These are phyloP conservation scores for Poronia punctata DNA, from an alignment of 495 filamentous ascomycete species.

Conservation along the genomic window DNA sequence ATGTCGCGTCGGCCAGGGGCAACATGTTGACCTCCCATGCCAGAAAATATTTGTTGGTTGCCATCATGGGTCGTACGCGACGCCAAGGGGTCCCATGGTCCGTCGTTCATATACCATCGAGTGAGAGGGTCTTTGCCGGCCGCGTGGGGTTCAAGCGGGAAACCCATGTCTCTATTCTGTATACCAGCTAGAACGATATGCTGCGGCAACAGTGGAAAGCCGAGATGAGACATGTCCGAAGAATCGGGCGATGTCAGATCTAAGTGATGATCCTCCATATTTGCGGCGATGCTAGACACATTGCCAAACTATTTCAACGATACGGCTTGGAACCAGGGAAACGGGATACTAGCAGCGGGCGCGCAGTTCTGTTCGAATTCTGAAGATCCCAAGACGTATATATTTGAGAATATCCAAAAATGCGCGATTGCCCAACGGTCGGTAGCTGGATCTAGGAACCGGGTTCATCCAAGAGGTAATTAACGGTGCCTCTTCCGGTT, in stretches of 20 bases:
- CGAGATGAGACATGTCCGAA: slow-evolving; percentile 6
- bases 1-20: slow-evolving; percentile 11
- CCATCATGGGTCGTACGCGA: slow-evolving; percentile 12
- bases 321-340: too few relatives aligned
- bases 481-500: too few relatives aligned
- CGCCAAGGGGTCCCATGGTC: slow-evolving; percentile 29
- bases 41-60: slow-evolving; percentile 6
- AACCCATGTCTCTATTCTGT: slow-evolving; percentile 10
- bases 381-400: too few relatives aligned
- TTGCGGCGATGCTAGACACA: neutral
- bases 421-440: too few relatives aligned
- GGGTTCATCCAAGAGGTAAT: too few relatives aligned
- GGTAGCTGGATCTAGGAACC: too few relatives aligned
- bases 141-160: slow-evolving; percentile 1
- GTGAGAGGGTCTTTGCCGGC: slow-evolving; percentile 16
- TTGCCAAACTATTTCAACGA: slow-evolving; percentile 3
- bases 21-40: slow-evolving; percentile 6
- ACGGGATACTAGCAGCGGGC: too few relatives aligned
- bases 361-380: too few relatives aligned
- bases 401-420: too few relatives aligned
- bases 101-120: slow-evolving; percentile 33
- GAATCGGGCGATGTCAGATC: slow-evolving; percentile 14
- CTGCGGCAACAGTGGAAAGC: slow-evolving; percentile 6
- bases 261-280: slow-evolving; percentile 18
- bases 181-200: slow-evolving; percentile 10